A percentile compares a stretch with the other conserved stretches of the same genome.
phyloP scores from a whole-genome alignment of 75 land plant species.

The Cupressus sempervirens region DNA sequence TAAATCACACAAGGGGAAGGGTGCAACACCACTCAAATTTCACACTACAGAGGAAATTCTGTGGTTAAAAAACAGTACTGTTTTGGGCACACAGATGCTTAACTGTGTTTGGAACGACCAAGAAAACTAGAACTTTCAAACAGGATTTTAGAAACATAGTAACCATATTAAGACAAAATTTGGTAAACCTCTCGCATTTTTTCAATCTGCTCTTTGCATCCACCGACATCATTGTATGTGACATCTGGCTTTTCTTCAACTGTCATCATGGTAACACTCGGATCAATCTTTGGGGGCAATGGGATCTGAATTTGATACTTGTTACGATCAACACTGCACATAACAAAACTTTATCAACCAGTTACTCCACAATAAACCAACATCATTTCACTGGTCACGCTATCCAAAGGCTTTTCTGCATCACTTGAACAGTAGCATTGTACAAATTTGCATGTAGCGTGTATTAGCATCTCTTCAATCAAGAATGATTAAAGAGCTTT shows the following conservation, averaged over 20 bases:
- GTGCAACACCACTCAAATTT: neutral
- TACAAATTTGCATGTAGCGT: neutral
- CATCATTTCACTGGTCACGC: neutral
- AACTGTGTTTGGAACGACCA: neutral
- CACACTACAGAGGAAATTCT: neutral
- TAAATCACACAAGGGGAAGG: neutral
- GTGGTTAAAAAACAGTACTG: neutral
- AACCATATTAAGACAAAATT: neutral
- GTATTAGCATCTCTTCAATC: neutral
- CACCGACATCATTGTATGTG: slow-evolving; percentile 99
- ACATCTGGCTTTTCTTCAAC: slow-evolving; percentile 99
- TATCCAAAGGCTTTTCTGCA: neutral
- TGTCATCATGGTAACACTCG: slow-evolving; percentile 99
- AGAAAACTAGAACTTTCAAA: neutral
- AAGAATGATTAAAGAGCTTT: neutral
- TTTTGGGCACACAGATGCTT: neutral
- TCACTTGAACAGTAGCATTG: neutral
- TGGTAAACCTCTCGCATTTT: slow-evolving; percentile 89
- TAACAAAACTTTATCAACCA: neutral
- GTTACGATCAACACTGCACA: slow-evolving; percentile 88
- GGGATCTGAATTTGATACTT: slow-evolving; percentile 99
- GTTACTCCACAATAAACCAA: neutral
- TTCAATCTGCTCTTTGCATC: slow-evolving; percentile 97
- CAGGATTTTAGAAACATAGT: neutral
- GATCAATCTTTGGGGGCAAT: slow-evolving; percentile 97